A percentile compares a stretch with the other conserved stretches of the same genome.
These are phyloP conservation scores for Dictyostelium intermedium DNA, from an alignment of 78 protist genomes.

Conservation along the genomic window DNA sequence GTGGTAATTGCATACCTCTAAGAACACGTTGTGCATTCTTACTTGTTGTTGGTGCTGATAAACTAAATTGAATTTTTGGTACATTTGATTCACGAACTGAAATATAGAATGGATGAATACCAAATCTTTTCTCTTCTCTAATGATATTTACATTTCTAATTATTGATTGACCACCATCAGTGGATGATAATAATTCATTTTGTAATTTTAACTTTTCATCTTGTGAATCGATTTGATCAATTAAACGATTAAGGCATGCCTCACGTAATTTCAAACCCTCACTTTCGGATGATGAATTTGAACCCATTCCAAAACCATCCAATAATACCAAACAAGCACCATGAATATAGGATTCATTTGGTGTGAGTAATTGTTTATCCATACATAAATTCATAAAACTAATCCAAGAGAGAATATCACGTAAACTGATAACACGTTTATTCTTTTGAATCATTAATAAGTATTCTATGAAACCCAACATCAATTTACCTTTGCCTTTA, in stretches of 20 bases:
- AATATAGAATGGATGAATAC: conserved; percentile 87
- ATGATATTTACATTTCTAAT: not conserved
- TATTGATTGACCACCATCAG: not conserved
- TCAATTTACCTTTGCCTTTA: not conserved
- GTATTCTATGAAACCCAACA: conserved; percentile 79
- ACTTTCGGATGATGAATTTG: conserved; percentile 40
- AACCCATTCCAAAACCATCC: conserved; percentile 90
- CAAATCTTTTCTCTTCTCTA: conserved; percentile 60
- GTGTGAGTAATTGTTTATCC: not conserved
- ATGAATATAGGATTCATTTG: conserved; percentile 81
- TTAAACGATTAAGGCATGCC: not conserved
- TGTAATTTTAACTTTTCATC: not conserved
- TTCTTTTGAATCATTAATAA: conserved; percentile 51
- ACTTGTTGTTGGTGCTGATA: conserved; percentile 95
- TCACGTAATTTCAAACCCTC: conserved; percentile 42
- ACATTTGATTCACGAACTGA: not conserved
- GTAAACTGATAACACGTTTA: conserved; percentile 72
- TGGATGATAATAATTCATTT: not conserved
- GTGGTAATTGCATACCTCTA: conserved; percentile 93
- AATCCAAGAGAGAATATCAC: conserved; percentile 95
- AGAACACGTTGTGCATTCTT: conserved; percentile 91
- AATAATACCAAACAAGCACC: conserved; percentile 94
- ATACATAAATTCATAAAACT: conserved; percentile 81
- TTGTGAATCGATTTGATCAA: conserved; percentile 1
- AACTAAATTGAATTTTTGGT: conserved; percentile 13